A percentile compares a stretch with the other conserved stretches of the same genome.
Evolutionary conservation across 139 green algal genomes (phyloP).

Genomic region (Tetradesmus obliquus): DNA sequence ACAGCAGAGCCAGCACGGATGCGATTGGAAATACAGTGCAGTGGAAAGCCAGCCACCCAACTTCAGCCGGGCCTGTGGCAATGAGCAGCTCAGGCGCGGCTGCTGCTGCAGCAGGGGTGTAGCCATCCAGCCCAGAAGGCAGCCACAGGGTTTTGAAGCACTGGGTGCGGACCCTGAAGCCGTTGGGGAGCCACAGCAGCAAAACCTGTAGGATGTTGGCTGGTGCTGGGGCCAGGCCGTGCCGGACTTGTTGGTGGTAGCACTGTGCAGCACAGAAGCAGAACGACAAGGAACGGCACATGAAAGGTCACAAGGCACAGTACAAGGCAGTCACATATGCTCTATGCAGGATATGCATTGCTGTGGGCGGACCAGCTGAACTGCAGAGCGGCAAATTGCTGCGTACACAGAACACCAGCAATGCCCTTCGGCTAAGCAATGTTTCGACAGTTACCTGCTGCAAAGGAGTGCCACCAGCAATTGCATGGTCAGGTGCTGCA

Average conservation of each 20-base stretch:
- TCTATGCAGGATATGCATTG: too few species aligned
- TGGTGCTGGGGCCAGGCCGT: neutral
- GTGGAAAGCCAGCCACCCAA: neutral
- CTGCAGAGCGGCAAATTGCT: too few species aligned
- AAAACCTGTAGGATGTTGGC: slow-evolving; percentile 13
- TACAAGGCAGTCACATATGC: too few species aligned
- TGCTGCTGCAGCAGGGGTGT: neutral
- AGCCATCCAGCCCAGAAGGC: slow-evolving; percentile 4
- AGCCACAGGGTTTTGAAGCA: neutral
- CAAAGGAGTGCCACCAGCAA: too few species aligned
- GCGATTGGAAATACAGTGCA: slow-evolving; percentile 16
- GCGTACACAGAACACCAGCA: too few species aligned
- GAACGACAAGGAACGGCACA: neutral
- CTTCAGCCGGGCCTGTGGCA: slow-evolving; percentile 1
- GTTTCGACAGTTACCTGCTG: too few species aligned
- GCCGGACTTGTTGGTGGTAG: neutral
- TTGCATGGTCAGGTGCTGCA: too few species aligned
- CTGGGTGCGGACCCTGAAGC: neutral
- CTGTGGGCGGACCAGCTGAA: too few species aligned
- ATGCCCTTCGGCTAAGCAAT: too few species aligned
- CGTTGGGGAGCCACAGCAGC: slow-evolving; percentile 12
- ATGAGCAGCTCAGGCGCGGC: neutral
- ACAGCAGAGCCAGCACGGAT: neutral
- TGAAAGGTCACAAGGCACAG: neutral
- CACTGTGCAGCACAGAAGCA: neutral